Evolutionary conservation across 176 grass and related monocot genomes (phyloP), one percentile per base, ranked within the genome.

Genomic region (Guadua angustifolia): DNA sequence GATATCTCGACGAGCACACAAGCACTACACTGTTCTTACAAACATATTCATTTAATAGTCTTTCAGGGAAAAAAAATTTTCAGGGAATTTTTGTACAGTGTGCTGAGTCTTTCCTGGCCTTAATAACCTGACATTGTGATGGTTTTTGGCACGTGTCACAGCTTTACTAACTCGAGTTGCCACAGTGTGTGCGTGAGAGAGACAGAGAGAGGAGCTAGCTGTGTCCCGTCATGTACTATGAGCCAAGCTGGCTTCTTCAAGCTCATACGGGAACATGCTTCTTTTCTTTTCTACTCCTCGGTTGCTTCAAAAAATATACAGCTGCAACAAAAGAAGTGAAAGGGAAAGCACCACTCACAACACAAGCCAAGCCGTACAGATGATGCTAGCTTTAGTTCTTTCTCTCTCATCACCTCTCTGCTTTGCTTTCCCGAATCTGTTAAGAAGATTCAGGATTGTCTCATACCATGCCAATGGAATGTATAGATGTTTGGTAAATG

Each of bases 241-340:
- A 62, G 26, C 25, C 26, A 64, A 33, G 25, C 13, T 60, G 22
- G 57, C 57, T 60, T 60, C 22, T 60, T 25, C 22, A 25, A 60
- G 22, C 57, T 60, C 22, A 25, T 2, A 60, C 57, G 25, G 16
- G 29, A 14, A 22, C 32, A 32, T 62, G 14, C 62, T 19, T 40
- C 6, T 3, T 13, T 74, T 47, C 29, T 7, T 71, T 72, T 11
- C 24, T 71, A 2, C 19, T 89, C 55, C 88, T 89, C 83, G 88
- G 15, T 82, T 69, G 38, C 72, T 77, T 46, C 62, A 52, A 81
- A 40, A 57, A 59, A 49, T 43, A 81, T 16, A 18, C 33, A 22
- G 26, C 63, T 71, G 88, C 83, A 86, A 76, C 64, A 86, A 89
- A 89, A 89, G 88, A 77, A 82, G 83, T 17, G 82, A 82, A 86